phyloP scores from a whole-genome alignment of 257 asterid genomes.

The Solanum megistacrolobum region DNA sequence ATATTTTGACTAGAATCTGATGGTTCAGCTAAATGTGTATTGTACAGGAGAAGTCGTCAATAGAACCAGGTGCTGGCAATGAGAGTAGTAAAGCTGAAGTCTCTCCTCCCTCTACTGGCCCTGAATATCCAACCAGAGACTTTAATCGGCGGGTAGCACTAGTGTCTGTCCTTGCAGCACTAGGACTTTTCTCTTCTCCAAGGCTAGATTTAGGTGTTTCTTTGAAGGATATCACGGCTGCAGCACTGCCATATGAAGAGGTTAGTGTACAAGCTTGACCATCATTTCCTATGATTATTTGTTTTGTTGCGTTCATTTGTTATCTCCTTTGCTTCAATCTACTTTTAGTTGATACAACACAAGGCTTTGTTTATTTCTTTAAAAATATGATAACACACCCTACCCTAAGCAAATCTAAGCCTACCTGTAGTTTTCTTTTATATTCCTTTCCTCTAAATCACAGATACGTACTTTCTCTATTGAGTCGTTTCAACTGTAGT shows the following conservation, averaged over 20 bases:
- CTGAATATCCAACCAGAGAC: constrained; percentile 57
- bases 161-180: constrained; percentile 51
- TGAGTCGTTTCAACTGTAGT: not conserved
- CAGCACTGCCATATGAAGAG: constrained; percentile 88
- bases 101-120: constrained; percentile 35
- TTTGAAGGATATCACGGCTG: constrained; percentile 74
- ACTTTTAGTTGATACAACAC: not conserved
- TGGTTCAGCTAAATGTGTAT: not conserved
- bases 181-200: constrained; percentile 52
- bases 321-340: not conserved
- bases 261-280: constrained; percentile 23
- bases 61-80: constrained; percentile 25
- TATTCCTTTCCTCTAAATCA: not conserved
- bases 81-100: constrained; percentile 10
- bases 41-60: constrained; percentile 39
- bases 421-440: not conserved
- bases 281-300: not conserved
- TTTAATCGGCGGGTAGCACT: constrained; percentile 62
- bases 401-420: not conserved
- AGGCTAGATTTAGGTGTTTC: constrained; percentile 78
- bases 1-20: not conserved
- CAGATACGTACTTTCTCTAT: not conserved
- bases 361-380: not conserved
- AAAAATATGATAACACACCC: not conserved
- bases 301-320: not conserved